These are phyloP conservation scores for Spergularia bocconei DNA, from an alignment of 148 eudicot species.

Conservation along the genomic window DNA sequence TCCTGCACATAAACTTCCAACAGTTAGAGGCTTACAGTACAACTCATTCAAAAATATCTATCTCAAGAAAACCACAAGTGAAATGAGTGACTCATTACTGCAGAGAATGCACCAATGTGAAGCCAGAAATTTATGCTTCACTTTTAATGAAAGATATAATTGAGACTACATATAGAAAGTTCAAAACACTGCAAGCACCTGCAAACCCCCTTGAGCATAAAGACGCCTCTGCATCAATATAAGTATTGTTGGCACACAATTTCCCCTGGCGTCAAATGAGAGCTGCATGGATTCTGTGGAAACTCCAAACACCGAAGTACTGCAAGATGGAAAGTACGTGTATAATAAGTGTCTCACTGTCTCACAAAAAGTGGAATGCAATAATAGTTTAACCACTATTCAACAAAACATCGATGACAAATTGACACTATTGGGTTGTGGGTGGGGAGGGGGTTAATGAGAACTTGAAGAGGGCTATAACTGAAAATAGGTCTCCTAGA, in stretches of 20 bases:
- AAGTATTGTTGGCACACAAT: constrained; percentile 93
- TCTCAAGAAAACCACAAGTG: background rate
- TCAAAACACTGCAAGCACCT: constrained; percentile 40
- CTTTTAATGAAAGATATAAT: background rate
- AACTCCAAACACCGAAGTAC: constrained; percentile 97
- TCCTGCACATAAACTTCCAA: constrained; percentile 46
- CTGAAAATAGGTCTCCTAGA: background rate
- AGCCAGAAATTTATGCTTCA: background rate
- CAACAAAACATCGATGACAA: background rate
- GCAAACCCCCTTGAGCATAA: constrained; percentile 86
- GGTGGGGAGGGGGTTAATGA: background rate
- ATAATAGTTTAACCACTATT: background rate
- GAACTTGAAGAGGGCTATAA: background rate
- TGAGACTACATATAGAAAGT: background rate
- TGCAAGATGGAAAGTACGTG: constrained; percentile 30
- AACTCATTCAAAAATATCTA: constrained; percentile 1
- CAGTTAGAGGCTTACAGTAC: constrained; percentile 1
- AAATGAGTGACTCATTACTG: background rate
- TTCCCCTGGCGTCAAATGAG: constrained; percentile 79
- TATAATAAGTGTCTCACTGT: constrained; percentile 10
- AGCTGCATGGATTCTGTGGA: constrained; percentile 98
- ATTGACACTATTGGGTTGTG: background rate
- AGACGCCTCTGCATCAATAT: constrained; percentile 86
- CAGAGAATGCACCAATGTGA: background rate
- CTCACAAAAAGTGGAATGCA: too few species aligned